These are phyloP conservation scores for Neofusicoccum cordaticola DNA, from an alignment of 2,329 filamentous ascomycete genomes.

Conservation along the genomic window DNA sequence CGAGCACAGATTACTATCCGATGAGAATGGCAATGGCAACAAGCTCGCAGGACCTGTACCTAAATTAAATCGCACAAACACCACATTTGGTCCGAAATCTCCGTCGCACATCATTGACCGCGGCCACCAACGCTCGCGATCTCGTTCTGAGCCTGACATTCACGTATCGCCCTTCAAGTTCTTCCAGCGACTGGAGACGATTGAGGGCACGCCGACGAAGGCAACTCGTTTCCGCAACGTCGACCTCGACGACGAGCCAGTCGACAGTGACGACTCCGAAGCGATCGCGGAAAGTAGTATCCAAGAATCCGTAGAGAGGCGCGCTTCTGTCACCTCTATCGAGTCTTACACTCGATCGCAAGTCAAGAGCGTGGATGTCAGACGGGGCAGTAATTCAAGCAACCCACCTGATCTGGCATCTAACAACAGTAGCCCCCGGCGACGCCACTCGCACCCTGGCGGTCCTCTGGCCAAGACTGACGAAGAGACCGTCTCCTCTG, in stretches of 20 bases:
- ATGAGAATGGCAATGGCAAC: neutral
- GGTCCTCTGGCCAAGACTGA: neutral
- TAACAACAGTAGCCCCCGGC: neutral
- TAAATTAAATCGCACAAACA: constrained; percentile 15
- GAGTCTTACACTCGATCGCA: constrained; percentile 29
- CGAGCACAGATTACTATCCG: constrained; percentile 6
- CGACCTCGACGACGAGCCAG: neutral
- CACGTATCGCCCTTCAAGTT: constrained; percentile 12
- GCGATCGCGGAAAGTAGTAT: neutral
- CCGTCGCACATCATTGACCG: neutral
- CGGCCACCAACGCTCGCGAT: constrained; percentile 16
- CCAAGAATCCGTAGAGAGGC: constrained; percentile 20
- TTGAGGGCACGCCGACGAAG: constrained; percentile 14
- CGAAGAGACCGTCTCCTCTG: neutral
- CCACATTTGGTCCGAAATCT: constrained; percentile 3
- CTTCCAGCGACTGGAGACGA: constrained; percentile 7
- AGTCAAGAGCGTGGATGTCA: constrained; percentile 29
- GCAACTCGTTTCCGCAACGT: neutral
- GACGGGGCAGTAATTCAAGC: constrained; percentile 4
- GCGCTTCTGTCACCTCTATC: constrained; percentile 34
- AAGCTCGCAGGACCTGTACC: constrained; percentile 11
- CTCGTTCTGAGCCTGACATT: constrained; percentile 11
- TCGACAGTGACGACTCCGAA: constrained; percentile 10
- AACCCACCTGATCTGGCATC: neutral
- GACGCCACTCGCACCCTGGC: neutral